Evolutionary conservation across 805 yeast species (phyloP), one percentile per base, ranked within the genome.

Genomic region (Lipomyces spencermartinsiae): DNA sequence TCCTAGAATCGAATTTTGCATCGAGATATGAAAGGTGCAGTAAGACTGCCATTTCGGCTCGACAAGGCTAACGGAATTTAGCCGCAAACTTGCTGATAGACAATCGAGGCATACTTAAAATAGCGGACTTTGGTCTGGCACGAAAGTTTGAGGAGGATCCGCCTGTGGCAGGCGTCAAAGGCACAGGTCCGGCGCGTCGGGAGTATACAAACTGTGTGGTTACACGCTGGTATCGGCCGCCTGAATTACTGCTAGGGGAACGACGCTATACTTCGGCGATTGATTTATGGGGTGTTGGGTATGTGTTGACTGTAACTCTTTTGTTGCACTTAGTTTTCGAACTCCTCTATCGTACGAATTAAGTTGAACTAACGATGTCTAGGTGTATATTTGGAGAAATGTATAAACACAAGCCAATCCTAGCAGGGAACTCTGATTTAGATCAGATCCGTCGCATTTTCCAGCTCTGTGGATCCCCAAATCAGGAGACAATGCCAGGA

Each of bases 221-320:
- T 51, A 95, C 99, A 0, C 80, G 99, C 71, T 95, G 99, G 99
- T 95, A 96, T 78, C 83, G 99, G 67, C 97, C 99, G 0, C 99
- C 98, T 0, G 99, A 94, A 77, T 82, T 95, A 22, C 83, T 95
- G 16, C 80, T 95, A 63, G 97, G 97, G 2, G 97, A 93, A 72
- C 83, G 90, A 73, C 82, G 85, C 67, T 94, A 94, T 77, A 93
- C 98, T 1, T 91, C 98, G 0, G 97, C 98, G 0, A 94, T 94
- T 12, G 99, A 95, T 79, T 85, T 95, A 80, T 95, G 99, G 99
- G 98, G 98, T 0, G 85, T 92, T 25, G 98, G 73, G 8, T 43
- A 43, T n/a, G 49, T 43, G 8, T 6, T 9, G 22, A 43, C n/a
- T 43, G 3, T 16, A n/a, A 25, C 29, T 25, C 29, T 25, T 25